A percentile compares a stretch with the other conserved stretches of the same genome.
Conservation (phyloP, 495 filamentous ascomycete species). For the Annulohypoxylon moriforme region DNA sequence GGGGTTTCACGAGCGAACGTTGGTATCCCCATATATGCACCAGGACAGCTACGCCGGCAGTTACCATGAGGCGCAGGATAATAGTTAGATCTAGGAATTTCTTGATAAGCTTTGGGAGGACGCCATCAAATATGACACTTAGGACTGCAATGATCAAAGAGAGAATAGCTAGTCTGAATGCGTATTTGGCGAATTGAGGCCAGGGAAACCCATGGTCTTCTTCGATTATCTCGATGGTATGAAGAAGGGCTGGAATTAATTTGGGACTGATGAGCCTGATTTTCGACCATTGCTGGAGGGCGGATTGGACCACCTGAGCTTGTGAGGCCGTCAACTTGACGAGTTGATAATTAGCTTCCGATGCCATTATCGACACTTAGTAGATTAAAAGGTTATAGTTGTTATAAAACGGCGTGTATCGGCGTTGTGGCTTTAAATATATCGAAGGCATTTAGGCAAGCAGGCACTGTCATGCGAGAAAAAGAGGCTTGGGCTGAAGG, state of each 20-base stretch:
- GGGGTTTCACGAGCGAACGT: constrained; percentile 3
- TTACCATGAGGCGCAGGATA: not conserved
- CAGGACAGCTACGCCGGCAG: not conserved
- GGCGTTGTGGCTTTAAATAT: not conserved
- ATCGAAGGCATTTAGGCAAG: not conserved
- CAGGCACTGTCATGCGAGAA: not conserved
- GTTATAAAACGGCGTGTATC: not conserved
- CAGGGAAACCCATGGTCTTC: not conserved
- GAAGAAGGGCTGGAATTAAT: not conserved
- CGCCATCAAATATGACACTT: not conserved
- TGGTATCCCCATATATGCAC: constrained; percentile 10
- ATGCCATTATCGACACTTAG: not conserved
- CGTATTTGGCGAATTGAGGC: constrained; percentile 12
- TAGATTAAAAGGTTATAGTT: not conserved
- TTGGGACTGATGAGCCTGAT: constrained; percentile 7
- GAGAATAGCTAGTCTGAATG: constrained; percentile 10
- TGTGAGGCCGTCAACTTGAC: constrained; percentile 2
- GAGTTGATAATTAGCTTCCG: not conserved
- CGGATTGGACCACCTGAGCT: not conserved
- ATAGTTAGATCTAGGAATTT: not conserved
- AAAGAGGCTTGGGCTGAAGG: not conserved
- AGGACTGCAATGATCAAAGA: not conserved
- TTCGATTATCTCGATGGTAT: constrained; percentile 11
- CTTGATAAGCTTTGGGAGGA: not conserved
- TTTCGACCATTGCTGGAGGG: constrained; percentile 17